Percentiles rank a stretch among this genome's conserved stretches.
phyloP scores from a whole-genome alignment of 495 filamentous ascomycete species.

The Delitschia confertaspora region DNA sequence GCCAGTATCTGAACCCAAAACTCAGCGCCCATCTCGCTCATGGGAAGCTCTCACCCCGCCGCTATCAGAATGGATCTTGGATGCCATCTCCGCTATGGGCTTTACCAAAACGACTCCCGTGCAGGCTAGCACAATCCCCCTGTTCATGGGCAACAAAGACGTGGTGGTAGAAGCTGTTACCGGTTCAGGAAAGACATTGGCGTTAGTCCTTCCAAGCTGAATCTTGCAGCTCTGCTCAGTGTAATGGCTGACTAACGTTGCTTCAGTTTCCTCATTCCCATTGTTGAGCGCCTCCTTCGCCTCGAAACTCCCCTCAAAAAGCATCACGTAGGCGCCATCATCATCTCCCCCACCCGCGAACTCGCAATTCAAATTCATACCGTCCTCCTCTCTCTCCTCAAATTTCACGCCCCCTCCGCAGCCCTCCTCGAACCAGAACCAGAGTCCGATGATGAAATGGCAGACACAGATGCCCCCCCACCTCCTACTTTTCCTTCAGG shows the following conservation, averaged over 20 bases:
- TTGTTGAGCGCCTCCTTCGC: slow-evolving; percentile 75
- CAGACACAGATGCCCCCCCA: slow-evolving; percentile 37
- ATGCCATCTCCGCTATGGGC: slow-evolving; percentile 74
- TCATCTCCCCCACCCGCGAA: slow-evolving; percentile 89
- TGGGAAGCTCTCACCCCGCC: slow-evolving; percentile 73
- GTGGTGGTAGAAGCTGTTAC: slow-evolving; percentile 96
- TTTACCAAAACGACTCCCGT: slow-evolving; percentile 88
- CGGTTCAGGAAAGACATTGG: slow-evolving; percentile 88
- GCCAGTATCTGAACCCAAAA: slow-evolving; percentile 12
- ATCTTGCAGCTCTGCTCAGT: neutral
- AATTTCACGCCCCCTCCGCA: slow-evolving; percentile 73
- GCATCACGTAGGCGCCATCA: slow-evolving; percentile 80
- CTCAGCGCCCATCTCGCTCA: slow-evolving; percentile 39
- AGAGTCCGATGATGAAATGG: slow-evolving; percentile 40
- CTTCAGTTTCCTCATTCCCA: slow-evolving; percentile 63
- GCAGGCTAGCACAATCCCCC: slow-evolving; percentile 84
- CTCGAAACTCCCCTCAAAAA: slow-evolving; percentile 69
- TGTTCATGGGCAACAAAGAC: slow-evolving; percentile 90
- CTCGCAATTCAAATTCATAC: slow-evolving; percentile 82
- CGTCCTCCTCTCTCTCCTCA: slow-evolving; percentile 66
- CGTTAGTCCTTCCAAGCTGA: slow-evolving; percentile 28
- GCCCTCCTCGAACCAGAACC: slow-evolving; percentile 44
- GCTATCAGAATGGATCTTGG: slow-evolving; percentile 83
- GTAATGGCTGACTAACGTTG: too few species aligned
- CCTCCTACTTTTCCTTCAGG: slow-evolving; percentile 43